Base-by-base conservation (phyloP, 73 alveolate genomes). In the Symbiodinium pilosum region DNA sequence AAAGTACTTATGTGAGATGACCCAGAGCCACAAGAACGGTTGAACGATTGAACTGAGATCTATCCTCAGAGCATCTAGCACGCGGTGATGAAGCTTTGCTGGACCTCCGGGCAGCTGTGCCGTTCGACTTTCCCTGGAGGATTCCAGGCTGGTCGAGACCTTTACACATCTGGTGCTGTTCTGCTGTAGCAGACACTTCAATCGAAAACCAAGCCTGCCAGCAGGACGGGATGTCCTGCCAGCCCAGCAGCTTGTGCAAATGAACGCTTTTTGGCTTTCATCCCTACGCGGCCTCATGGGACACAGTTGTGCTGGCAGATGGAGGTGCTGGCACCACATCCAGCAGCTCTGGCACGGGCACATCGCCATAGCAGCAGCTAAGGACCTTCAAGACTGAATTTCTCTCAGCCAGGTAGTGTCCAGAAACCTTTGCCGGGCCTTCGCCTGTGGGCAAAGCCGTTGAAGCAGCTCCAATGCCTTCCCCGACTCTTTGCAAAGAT, bases 221-320 rank as follows among this genome's bases (percentile, higher is more conserved):
- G 97, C 97, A 91, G 3, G 97, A 75, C 24, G 97, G 97, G 42
- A 42, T 91, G 97, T 91, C 97, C 97, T 87, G 59, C 14, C 59
- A 64, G 6, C 9, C 9, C 38, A 26, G 83, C 4, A 34, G 30
- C 51, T 71, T 34, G 43, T n/a, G 42, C 85, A 12, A 24, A 8
- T 32, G 59, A 14, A 6, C 59, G 21, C 59, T 14, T 14, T 47
- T 14, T 47, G 21, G 21, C 59, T 14, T 47, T 47, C 16, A 47
- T 59, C 59, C 43, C 26, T 7, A 40, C 42, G 34, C 41, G 64
- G 39, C 94, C 94, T 91, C 97, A 36, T 91, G 97, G 16, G 97
- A 91, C 21, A 91, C 88, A 1, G 97, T 69, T 3, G 97, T 75
- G 38, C 87, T 89, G 24, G 71, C 87, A 28, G 51, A 68, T 16